Percentiles rank a stretch among this genome's conserved stretches.
Evolutionary conservation across 345 rosid species (phyloP).

Genomic region (Citrus maxima): DNA sequence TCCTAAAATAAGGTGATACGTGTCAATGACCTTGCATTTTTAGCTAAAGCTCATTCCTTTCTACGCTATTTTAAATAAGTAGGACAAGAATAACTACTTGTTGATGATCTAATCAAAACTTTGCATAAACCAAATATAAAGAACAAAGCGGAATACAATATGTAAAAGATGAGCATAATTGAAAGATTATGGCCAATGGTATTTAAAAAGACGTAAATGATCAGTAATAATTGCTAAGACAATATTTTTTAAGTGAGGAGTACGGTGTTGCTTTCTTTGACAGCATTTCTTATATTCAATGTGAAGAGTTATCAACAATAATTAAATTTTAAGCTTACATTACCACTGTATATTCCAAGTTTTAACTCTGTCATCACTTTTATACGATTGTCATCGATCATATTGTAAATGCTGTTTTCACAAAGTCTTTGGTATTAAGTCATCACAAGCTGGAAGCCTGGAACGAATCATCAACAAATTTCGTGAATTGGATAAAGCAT

Average conservation of each 20-base stretch:
- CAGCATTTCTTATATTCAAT: neutral
- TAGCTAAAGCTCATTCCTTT: neutral
- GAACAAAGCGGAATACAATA: neutral
- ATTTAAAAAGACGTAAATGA: neutral
- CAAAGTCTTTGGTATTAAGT: neutral
- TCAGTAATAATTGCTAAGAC: neutral
- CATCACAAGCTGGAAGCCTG: neutral
- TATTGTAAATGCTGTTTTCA: neutral
- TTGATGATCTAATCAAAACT: too few relatives aligned
- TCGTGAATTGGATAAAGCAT: neutral
- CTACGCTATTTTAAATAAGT: too few relatives aligned
- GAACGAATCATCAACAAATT: neutral
- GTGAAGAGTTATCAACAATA: neutral
- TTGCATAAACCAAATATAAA: neutral
- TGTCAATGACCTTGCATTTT: neutral
- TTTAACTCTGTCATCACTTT: neutral
- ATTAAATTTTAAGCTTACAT: neutral
- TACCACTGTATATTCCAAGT: neutral
- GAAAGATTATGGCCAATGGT: neutral
- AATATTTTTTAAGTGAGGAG: too few relatives aligned
- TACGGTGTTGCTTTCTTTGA: neutral
- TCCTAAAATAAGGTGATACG: too few relatives aligned
- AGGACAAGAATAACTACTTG: neutral
- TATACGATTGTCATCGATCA: neutral
- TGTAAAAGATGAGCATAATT: neutral